Evolutionary conservation across 2,329 filamentous ascomycete genomes (phyloP).

Genomic region (Clarireedia sp.): DNA sequence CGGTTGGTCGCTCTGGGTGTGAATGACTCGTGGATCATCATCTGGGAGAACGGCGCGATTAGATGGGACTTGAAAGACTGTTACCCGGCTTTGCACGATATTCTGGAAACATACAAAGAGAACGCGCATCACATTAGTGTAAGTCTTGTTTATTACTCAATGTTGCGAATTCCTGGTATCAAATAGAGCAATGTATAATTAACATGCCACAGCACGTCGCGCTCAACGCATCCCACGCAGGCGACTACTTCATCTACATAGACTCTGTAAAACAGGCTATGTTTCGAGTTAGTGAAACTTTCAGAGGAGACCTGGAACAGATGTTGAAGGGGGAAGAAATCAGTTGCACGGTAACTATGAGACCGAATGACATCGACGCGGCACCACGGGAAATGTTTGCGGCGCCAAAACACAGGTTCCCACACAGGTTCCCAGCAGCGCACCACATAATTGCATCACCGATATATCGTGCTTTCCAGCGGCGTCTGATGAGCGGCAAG

Average conservation of each 20-base stretch:
- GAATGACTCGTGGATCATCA: neutral
- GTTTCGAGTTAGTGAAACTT: neutral
- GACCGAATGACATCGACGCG: neutral
- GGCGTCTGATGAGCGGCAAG: too few relatives aligned
- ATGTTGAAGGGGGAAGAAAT: neutral
- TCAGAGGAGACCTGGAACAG: neutral
- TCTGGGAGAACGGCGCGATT: neutral
- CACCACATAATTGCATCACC: neutral
- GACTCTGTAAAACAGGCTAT: neutral
- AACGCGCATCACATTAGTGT: neutral
- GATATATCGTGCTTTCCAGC: neutral
- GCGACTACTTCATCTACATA: neutral
- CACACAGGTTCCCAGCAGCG: neutral
- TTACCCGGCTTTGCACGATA: neutral
- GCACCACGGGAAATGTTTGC: neutral
- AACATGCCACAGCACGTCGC: neutral
- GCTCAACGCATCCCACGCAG: neutral
- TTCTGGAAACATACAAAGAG: neutral
- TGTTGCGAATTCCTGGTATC: neutral
- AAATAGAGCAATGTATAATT: neutral
- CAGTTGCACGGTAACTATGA: neutral
- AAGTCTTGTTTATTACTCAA: neutral
- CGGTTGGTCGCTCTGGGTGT: neutral
- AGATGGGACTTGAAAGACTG: neutral
- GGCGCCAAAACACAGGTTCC: too few relatives aligned